Evolutionary conservation across 1,284 basidiomycete species (phyloP).

Genomic region (Neolentinus lepideus): DNA sequence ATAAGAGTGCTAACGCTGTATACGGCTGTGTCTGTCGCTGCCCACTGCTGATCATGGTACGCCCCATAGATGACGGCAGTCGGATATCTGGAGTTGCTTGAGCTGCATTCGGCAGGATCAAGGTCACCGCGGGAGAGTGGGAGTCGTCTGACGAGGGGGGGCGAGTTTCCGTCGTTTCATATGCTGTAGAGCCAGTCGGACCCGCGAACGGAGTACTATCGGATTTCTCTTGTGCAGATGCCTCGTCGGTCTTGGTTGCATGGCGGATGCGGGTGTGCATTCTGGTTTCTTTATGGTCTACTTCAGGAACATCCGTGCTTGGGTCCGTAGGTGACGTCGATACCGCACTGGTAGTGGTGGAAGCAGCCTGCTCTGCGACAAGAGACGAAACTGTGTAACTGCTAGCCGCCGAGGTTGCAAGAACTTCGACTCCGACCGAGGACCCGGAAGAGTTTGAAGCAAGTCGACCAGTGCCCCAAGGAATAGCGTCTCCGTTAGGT

Average conservation of each 20-base stretch:
- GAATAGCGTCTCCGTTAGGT: conserved; percentile 44
- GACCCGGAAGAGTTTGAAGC: conserved; percentile 5
- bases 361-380: neutral
- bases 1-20: neutral
- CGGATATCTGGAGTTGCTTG: neutral
- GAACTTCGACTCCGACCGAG: neutral
- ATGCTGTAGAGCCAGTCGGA: neutral
- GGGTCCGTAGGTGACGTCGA: neutral
- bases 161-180: neutral
- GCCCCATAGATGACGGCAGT: neutral
- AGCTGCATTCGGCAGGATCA: neutral
- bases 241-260: neutral
- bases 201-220: neutral
- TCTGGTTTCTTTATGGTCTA: neutral
- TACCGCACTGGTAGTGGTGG: neutral
- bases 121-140: neutral
- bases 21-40: neutral
- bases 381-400: neutral
- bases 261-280: neutral
- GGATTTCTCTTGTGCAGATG: neutral
- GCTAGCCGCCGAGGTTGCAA: neutral
- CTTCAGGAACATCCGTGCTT: neutral
- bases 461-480: conserved; percentile 68
- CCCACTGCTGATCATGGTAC: neutral
- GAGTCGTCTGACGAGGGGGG: neutral